Conservation (phyloP, 129 eudicot species). For the Tagetes patula region DNA sequence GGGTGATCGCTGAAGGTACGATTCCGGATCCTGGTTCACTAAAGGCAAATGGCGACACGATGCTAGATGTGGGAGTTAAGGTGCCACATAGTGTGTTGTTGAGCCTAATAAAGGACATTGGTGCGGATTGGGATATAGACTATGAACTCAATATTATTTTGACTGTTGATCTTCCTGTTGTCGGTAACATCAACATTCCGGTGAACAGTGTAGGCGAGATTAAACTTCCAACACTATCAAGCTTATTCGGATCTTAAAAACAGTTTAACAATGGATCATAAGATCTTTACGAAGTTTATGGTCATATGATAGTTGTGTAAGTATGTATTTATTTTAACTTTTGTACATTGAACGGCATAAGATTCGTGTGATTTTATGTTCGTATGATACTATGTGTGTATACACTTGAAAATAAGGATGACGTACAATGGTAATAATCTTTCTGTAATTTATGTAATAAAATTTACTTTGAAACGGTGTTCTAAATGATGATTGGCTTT, state of each 20-base stretch:
- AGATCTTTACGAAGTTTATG: not conserved
- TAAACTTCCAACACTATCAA: constrained; percentile 65
- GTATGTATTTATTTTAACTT: not conserved
- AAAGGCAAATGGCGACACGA: constrained; percentile 56
- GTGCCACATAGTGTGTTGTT: constrained; percentile 68
- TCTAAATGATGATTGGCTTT: no score
- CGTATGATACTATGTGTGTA: not conserved
- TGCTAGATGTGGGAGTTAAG: constrained; percentile 58
- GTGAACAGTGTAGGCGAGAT: constrained; percentile 62
- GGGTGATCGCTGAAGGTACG: constrained; percentile 71
- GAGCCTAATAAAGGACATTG: constrained; percentile 64
- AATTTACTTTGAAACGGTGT: no score
- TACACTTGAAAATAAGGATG: not conserved
- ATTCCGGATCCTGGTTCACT: constrained; percentile 87
- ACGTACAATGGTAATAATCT: not conserved
- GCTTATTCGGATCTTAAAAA: constrained; percentile 31
- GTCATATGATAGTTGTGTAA: not conserved
- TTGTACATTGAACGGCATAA: not conserved
- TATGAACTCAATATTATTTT: constrained; percentile 57
- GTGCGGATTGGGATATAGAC: constrained; percentile 85
- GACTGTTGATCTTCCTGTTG: constrained; percentile 64
- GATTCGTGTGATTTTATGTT: no score
- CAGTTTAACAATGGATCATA: not conserved
- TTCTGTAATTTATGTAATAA: no score
- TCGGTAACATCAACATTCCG: constrained; percentile 71